Percentiles rank a stretch among this genome's conserved stretches.
Conservation (phyloP, 257 asterid species). For the Solanum bukasovii region DNA sequence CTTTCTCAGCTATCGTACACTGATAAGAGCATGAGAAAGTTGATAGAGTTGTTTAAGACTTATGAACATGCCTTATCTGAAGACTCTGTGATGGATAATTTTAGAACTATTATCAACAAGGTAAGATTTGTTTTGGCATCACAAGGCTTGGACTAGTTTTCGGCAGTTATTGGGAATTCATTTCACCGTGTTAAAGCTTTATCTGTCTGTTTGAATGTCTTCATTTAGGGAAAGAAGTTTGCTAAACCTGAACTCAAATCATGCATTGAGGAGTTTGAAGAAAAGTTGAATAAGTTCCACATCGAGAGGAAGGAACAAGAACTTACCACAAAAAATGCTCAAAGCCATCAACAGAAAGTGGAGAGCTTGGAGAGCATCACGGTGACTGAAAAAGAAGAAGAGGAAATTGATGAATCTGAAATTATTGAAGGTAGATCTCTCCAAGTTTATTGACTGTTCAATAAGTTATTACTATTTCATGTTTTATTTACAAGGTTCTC, state of each 20-base stretch:
- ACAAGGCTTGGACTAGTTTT: neutral
- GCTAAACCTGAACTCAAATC: slow-evolving; percentile 21
- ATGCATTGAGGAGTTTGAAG: slow-evolving; percentile 87
- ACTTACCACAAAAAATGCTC: slow-evolving; percentile 67
- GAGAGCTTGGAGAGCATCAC: slow-evolving; percentile 27
- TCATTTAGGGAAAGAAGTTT: slow-evolving; percentile 70
- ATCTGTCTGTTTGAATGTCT: neutral
- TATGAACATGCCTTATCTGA: slow-evolving; percentile 75
- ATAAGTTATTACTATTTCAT: neutral
- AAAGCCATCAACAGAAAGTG: slow-evolving; percentile 60
- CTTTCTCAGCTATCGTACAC: slow-evolving; percentile 87
- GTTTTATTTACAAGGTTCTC: neutral
- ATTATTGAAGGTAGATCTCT: slow-evolving; percentile 50
- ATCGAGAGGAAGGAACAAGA: slow-evolving; percentile 79
- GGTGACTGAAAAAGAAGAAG: slow-evolving; percentile 30
- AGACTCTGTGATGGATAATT: slow-evolving; percentile 79
- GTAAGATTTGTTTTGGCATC: slow-evolving; percentile 21
- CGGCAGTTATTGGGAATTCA: neutral
- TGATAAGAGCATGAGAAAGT: slow-evolving; percentile 83
- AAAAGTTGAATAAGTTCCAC: slow-evolving; percentile 60
- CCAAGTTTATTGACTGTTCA: neutral
- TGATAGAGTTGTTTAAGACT: slow-evolving; percentile 71
- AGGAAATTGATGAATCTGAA: slow-evolving; percentile 52
- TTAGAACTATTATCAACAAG: slow-evolving; percentile 70
- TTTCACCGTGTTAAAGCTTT: neutral